Base-by-base conservation (phyloP, 305 asterid species). In the Fraxinus xanthoxyloides region DNA sequence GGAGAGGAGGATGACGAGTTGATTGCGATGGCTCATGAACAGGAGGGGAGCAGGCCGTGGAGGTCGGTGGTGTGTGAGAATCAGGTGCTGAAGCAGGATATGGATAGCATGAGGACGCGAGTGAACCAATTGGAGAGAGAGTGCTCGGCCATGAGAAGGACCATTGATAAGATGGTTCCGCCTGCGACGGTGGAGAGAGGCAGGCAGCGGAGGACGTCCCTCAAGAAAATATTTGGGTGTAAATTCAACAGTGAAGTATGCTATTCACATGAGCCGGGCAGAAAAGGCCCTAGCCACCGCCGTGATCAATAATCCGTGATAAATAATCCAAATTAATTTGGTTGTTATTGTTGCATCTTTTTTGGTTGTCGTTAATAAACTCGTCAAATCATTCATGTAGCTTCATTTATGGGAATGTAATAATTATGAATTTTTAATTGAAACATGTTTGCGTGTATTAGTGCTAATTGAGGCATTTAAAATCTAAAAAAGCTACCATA, bases 171-270 rank as follows among this genome's bases (percentile, higher is more conserved):
- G 34, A 69, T 61, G 67, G 90, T 70, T 43, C 86, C 87, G 0
- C 70, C 86, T 4, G 85, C 84, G 31, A 87, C 79, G 78, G 87
- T 75, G 85, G 90, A 81, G 86, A 86, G 78, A 83, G 89, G 88
- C 1, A 88, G 95, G 23, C 92, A 34, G 40, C 43, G 98, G 98
- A 80, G 89, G 87, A 82, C 84, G 31, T 56, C 69, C 3, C 28
- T 56, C 28, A 56, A 3, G 10, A 56, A 56, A 21, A 93, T 89
- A 89, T 84, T 96, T 23, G 94, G 97, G 81, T 96, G 99, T 89
- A 96, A 96, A 80, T 93, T 94, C 86, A 91, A 92, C 91, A 92
- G 95, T 0, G 98, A 96, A 63, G 98, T 94, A n/a, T 96, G 99
- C 85, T 97, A 96, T 85, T 96, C 99, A 7, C 98, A 94, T 15